Evolutionary conservation across 2,329 filamentous ascomycete species (phyloP), one percentile per base, ranked within the genome.

Genomic region (Capronia americana): DNA sequence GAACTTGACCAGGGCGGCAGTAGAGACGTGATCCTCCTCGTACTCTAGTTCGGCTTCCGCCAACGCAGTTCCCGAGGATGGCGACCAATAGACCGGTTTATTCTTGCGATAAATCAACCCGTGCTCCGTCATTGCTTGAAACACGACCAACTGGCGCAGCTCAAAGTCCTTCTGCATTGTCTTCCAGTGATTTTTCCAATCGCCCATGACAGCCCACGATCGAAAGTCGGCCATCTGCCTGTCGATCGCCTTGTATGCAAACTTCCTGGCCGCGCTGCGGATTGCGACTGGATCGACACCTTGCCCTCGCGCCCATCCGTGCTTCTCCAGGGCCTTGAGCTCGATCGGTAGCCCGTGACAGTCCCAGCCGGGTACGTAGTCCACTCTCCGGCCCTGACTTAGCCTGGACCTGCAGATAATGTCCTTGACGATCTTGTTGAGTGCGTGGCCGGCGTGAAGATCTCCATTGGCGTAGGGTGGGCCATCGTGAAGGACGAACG

Each of bases 381-480:
- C 84, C 38, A 98, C 89, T 69, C 87, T 85, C 72, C 86, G 89
- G 20, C 92, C 95, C 75, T 90, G 86, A 67, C 91, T 88, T 67
- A 98, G 82, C 80, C 97, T 88, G 68, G 90, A 88, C 48, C 95
- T 87, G 72, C 93, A 85, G 68, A 96, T 92, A 74, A 98, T 91
- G 79, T 99, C 95, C 82, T 99, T 99, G 66, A 97, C 84, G 72
- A 98, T 90, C 81, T 99, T 99, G 80, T 99, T 99, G 75, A 99
- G 82, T 41, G 95, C 93, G 82, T 99, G 95, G 2, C 95, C 95
- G 67, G 96, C 88, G 75, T 99, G 95, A 10, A 99, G 85, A 53
- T 86, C 86, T 14, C 95, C 95, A 80, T 99, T 99, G 70, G 95
- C 95, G 77, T 98, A 99, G 0, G 95, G 95, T 0, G 95, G 95